Conservation (phyloP, 2,329 filamentous ascomycete genomes). For the Talaromyces sp. region DNA sequence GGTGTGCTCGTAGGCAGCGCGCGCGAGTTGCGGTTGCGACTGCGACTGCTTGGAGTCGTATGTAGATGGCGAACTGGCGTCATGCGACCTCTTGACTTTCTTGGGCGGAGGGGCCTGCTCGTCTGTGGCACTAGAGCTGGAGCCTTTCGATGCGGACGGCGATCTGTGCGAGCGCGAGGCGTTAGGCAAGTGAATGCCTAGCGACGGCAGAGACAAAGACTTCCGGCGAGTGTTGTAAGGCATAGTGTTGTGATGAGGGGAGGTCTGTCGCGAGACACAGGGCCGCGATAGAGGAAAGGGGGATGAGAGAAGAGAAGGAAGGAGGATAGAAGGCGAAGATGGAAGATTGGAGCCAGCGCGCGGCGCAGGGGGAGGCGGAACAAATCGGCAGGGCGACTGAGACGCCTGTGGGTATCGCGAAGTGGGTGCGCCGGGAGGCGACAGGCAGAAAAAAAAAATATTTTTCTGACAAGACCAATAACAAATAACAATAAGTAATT, state of each 20-base stretch:
- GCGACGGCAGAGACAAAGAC: constrained; percentile 83
- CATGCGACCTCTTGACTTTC: constrained; percentile 74
- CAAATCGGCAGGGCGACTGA: constrained; percentile 8
- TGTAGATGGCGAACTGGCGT: constrained; percentile 21
- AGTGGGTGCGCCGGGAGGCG: constrained; percentile 8
- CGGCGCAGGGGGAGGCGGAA: constrained; percentile 7
- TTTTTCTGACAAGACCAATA: constrained; percentile 11
- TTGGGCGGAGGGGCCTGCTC: constrained; percentile 51
- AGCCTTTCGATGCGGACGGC: constrained; percentile 55
- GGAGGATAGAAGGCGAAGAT: background rate
- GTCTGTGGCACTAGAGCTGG: constrained; percentile 52
- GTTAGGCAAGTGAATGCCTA: constrained; percentile 79
- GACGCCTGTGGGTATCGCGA: constrained; percentile 2
- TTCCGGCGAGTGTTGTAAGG: constrained; percentile 96
- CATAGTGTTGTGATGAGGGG: constrained; percentile 48
- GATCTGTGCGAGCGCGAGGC: constrained; percentile 53
- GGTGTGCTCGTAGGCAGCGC: constrained; percentile 62
- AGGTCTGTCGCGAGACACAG: background rate
- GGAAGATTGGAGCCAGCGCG: background rate
- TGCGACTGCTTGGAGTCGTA: constrained; percentile 19
- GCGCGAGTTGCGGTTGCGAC: constrained; percentile 21
- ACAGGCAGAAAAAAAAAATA: constrained; percentile 2
- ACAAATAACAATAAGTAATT: constrained; percentile 3
- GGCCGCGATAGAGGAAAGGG: constrained; percentile 3
- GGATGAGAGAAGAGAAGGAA: constrained; percentile 9